Percentiles rank a stretch among this genome's conserved stretches.
Evolutionary conservation across 805 yeast genomes (phyloP).

Genomic region (Saccharomycopsis lassenensis): DNA sequence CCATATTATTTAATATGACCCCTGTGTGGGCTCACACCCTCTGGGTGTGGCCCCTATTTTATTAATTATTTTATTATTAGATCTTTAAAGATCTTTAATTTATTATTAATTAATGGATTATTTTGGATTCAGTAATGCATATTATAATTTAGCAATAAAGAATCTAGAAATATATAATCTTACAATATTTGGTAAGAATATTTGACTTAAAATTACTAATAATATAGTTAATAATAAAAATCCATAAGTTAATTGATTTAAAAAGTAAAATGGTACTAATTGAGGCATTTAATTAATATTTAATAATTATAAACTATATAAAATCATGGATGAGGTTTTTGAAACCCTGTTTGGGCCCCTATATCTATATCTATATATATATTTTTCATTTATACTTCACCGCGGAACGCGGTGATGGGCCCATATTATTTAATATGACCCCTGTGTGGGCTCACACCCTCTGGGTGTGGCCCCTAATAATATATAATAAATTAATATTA

Average conservation of each 20-base stretch:
- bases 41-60: neutral
- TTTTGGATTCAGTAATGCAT: neutral
- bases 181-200: constrained; percentile 17
- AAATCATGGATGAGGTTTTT: too few species aligned
- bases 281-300: constrained; percentile 18
- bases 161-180: constrained; percentile 14
- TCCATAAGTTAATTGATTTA: constrained; percentile 18
- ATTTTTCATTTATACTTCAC: too few species aligned
- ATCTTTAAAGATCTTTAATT: neutral
- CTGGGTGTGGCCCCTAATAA: neutral
- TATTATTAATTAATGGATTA: neutral
- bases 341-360: too few species aligned
- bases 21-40: too few species aligned
- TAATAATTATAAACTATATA: too few species aligned
- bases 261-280: constrained; percentile 20
- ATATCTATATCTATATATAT: constrained; percentile 2
- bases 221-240: constrained; percentile 16
- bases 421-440: too few species aligned
- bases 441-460: too few species aligned
- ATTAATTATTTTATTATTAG: neutral
- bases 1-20: too few species aligned
- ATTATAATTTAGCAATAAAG: constrained; percentile 14
- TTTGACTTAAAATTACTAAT: constrained; percentile 16
- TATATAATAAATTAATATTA: constrained; percentile 2
- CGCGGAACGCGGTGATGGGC: too few species aligned